Evolutionary conservation across 148 eudicot genomes (phyloP).

Genomic region (Nyssa sinensis): DNA sequence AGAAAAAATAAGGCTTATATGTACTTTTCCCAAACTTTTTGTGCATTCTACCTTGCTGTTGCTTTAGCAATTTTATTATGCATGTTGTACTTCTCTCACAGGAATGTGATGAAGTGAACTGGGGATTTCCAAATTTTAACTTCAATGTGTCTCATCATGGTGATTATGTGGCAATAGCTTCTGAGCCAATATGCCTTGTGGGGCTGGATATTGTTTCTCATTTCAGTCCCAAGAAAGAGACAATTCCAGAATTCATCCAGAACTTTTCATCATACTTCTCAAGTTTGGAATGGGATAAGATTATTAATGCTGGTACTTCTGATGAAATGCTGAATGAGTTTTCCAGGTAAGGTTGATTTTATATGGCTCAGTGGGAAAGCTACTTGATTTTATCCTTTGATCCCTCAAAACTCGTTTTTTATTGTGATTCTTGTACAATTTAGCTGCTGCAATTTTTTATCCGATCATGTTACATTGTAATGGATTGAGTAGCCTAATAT

Average conservation of each 20-base stretch:
- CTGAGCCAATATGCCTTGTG: constrained; percentile 84
- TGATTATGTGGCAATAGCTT: constrained; percentile 86
- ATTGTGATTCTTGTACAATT: background rate
- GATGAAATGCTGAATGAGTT: constrained; percentile 46
- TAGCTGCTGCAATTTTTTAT: background rate
- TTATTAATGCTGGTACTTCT: constrained; percentile 43
- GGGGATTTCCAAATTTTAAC: constrained; percentile 68
- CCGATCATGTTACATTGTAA: background rate
- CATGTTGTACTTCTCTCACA: constrained; percentile 16
- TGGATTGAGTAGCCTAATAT: background rate
- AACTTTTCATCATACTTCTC: constrained; percentile 68
- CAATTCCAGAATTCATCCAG: constrained; percentile 42
- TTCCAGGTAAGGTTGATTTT: constrained; percentile 47
- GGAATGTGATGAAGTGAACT: constrained; percentile 37
- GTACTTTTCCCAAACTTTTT: background rate
- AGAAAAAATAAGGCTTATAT: too few relatives aligned
- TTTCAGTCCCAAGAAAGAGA: constrained; percentile 39
- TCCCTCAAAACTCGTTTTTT: background rate
- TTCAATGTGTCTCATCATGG: constrained; percentile 88
- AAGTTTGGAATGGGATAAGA: constrained; percentile 57
- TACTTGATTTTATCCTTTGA: background rate
- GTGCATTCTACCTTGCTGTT: background rate
- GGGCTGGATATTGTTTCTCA: constrained; percentile 74
- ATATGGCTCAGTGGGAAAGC: background rate
- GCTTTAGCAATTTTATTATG: too few relatives aligned